These are phyloP conservation scores for Alisma plantagoaquatica DNA, from an alignment of 106 monocot genomes.

Conservation along the genomic window DNA sequence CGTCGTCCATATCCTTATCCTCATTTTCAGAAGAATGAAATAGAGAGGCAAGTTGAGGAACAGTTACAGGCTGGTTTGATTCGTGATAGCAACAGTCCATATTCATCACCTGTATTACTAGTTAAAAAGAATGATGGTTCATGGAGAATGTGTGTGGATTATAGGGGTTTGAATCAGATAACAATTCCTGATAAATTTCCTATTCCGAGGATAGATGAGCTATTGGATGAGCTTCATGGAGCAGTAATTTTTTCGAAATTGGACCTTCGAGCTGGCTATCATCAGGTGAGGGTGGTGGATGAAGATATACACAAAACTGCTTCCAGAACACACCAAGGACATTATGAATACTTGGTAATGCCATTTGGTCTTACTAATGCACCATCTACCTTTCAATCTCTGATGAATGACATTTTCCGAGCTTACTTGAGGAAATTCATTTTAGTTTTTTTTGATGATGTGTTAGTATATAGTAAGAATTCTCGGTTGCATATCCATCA, in stretches of 20 bases:
- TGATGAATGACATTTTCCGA: not conserved
- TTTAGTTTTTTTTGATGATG: not conserved
- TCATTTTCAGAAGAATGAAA: slow-evolving; percentile 1
- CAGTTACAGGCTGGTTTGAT: not conserved
- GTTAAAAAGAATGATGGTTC: not conserved
- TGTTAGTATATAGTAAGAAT: not conserved
- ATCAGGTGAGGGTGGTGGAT: not conserved
- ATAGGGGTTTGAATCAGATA: not conserved
- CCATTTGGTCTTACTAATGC: not conserved
- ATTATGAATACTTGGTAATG: slow-evolving; percentile 2
- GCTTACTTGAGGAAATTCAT: not conserved
- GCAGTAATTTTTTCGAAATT: not conserved
- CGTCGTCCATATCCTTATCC: not conserved
- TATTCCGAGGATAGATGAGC: not conserved
- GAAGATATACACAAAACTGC: not conserved
- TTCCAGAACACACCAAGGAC: not conserved
- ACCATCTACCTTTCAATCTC: not conserved
- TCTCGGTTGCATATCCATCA: not conserved
- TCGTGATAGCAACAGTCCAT: not conserved
- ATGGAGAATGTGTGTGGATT: slow-evolving; percentile 2
- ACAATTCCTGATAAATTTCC: not conserved
- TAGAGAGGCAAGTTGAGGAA: not conserved
- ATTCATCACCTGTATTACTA: not conserved
- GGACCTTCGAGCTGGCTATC: not conserved
- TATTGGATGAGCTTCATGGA: not conserved